Evolutionary conservation across 1,139 yeast genomes (phyloP), one percentile per base, ranked within the genome.

Genomic region (Protomyces macrosporus): DNA sequence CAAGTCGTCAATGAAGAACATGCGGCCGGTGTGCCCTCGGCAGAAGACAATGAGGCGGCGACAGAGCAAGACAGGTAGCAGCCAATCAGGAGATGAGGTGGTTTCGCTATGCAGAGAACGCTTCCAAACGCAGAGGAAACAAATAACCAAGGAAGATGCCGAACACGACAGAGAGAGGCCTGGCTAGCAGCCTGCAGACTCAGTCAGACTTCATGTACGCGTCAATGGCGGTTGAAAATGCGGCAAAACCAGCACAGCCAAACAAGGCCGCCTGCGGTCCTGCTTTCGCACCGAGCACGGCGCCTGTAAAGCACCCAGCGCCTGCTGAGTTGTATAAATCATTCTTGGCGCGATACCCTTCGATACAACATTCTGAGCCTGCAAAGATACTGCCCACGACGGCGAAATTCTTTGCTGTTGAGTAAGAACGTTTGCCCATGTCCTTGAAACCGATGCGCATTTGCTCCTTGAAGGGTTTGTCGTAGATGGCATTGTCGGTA

Each of bases 231-330:
- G 95, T 86, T 65, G 96, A 87, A 74, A 93, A 93, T 3, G 96
- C 96, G 14, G 98, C 98, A 78, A 93, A 93, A 12, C 98, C 98
- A 39, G 95, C 97, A 79, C 98, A 93, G 1, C 98, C 98, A 66
- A 91, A 75, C 40, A 84, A 71, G 0, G 97, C 96, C 37, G 96
- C 96, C 72, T 87, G 91, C 1, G 98, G 98, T 0, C 98, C 98
- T 51, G 93, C 85, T 73, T 88, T 89, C 69, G 88, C 82, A 2
- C 98, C 95, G 66, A 93, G 81, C 0, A 97, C 98, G 9, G 82
- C 82, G 54, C 98, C 98, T 0, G 98, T 93, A 63, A 91, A 79
- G 75, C 98, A 93, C 1, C 98, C 98, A 3, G 98, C 98, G 62
- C 84, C 81, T 2, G 89, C 84, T 56, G 98, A 97, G 73, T 93